Evolutionary conservation across 2,329 filamentous ascomycete species (phyloP).

Genomic region (Endocalyx cinctus): DNA sequence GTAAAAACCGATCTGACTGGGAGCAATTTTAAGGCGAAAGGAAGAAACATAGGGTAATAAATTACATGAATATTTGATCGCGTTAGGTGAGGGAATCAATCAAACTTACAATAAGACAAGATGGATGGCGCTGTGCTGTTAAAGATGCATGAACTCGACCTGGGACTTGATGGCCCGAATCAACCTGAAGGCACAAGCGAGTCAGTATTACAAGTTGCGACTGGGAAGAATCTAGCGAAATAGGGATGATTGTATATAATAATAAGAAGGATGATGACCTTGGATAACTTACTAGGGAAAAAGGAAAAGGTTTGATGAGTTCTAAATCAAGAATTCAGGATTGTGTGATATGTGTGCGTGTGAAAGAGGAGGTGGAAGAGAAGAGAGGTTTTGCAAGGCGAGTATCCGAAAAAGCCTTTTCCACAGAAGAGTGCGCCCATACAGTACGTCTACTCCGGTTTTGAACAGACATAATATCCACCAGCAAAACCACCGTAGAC

Average conservation of each 20-base stretch:
- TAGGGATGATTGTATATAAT: background rate
- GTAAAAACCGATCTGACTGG: no score
- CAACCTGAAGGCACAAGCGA: slow-evolving; percentile 18
- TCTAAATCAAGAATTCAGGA: slow-evolving; percentile 13
- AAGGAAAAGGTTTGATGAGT: slow-evolving; percentile 21
- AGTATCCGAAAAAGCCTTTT: slow-evolving; percentile 24
- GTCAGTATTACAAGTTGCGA: slow-evolving; percentile 11
- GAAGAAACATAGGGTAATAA: slow-evolving; percentile 14
- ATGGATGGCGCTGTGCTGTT: slow-evolving; percentile 28
- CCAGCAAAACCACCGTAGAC: no score
- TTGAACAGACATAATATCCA: no score
- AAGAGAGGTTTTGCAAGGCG: slow-evolving; percentile 28
- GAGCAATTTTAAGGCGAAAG: slow-evolving; percentile 11
- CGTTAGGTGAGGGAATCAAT: slow-evolving; percentile 24
- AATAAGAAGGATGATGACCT: slow-evolving; percentile 16
- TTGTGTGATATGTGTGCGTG: slow-evolving; percentile 13
- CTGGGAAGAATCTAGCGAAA: slow-evolving; percentile 4
- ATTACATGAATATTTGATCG: slow-evolving; percentile 28
- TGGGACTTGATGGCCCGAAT: slow-evolving; percentile 21
- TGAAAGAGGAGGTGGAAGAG: slow-evolving; percentile 29
- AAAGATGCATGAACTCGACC: slow-evolving; percentile 27
- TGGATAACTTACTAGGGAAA: slow-evolving; percentile 17
- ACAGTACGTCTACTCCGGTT: no score
- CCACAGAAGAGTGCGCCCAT: slow-evolving; percentile 22
- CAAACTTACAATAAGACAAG: slow-evolving; percentile 32